A percentile compares a stretch with the other conserved stretches of the same genome.
Conservation (phyloP, 768 basidiomycete genomes). For the Coprinopsis cinerea region DNA sequence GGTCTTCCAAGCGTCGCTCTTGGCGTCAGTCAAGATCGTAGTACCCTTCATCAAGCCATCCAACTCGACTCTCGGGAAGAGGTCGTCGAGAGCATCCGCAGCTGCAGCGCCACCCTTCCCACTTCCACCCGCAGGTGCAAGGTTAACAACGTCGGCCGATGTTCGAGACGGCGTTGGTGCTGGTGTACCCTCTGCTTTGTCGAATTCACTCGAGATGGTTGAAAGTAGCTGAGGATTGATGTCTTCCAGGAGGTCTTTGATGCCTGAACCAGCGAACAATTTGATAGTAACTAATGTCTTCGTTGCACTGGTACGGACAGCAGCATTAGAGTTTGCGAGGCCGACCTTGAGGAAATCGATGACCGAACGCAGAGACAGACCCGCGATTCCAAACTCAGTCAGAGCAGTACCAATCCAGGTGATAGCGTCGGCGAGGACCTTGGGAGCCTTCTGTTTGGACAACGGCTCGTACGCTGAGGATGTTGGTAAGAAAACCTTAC, state of each 20-base stretch:
- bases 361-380: conserved; percentile 73
- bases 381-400: conserved; percentile 86
- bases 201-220: conserved; percentile 89
- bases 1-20: conserved; percentile 94
- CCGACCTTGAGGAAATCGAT: conserved; percentile 88
- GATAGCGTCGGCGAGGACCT: conserved; percentile 88
- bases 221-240: conserved; percentile 88
- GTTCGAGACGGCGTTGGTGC: conserved; percentile 74
- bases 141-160: conserved; percentile 66
- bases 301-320: conserved; percentile 90
- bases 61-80: conserved; percentile 93
- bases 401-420: conserved; percentile 84
- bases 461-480: conserved; percentile 83
- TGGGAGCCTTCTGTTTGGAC: conserved; percentile 94
- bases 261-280: conserved; percentile 89
- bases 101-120: conserved; percentile 34
- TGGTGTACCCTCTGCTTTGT: conserved; percentile 75
- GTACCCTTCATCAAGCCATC: conserved; percentile 82
- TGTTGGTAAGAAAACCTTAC: not conserved
- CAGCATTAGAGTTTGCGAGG: conserved; percentile 89
- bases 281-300: conserved; percentile 88
- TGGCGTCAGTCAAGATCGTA: conserved; percentile 73
- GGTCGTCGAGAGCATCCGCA: conserved; percentile 81
- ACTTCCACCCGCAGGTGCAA: conserved; percentile 36
- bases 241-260: conserved; percentile 90